Percentiles rank a stretch among this genome's conserved stretches.
phyloP scores from a whole-genome alignment of 2,329 filamentous ascomycete species.

The Tolypocladium endophyticum region DNA sequence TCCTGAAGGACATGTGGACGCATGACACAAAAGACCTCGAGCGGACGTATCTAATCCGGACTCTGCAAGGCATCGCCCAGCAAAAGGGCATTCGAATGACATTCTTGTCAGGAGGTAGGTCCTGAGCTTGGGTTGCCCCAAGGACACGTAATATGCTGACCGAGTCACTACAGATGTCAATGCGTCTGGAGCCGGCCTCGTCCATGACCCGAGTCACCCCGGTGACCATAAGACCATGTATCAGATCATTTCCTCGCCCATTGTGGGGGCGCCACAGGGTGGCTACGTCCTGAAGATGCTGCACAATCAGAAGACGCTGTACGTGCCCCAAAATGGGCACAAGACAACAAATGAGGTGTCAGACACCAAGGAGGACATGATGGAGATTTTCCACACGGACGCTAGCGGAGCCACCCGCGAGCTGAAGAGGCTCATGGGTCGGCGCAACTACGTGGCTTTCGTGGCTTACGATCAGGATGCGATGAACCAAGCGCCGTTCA shows the following conservation, averaged over 20 bases:
- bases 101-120: constrained; percentile 76
- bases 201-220: constrained; percentile 87
- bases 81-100: constrained; percentile 96
- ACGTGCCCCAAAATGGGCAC: constrained; percentile 81
- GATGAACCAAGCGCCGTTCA: constrained; percentile 32
- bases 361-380: constrained; percentile 99
- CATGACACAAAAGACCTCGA: constrained; percentile 97
- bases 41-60: constrained; percentile 90
- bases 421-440: constrained; percentile 83
- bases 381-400: constrained; percentile 97
- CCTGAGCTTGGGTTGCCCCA: not conserved
- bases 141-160: not conserved
- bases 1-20: constrained; percentile 94
- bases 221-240: constrained; percentile 99
- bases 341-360: constrained; percentile 61
- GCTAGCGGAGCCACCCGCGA: constrained; percentile 75
- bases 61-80: constrained; percentile 86
- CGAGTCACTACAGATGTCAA: constrained; percentile 54
- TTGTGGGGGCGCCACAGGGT: constrained; percentile 80
- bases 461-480: constrained; percentile 90
- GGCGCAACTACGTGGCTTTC: constrained; percentile 85
- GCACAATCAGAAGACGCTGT: constrained; percentile 89
- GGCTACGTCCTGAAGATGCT: constrained; percentile 85
- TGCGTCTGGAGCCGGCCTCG: constrained; percentile 79
- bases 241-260: constrained; percentile 85